Base-by-base conservation (phyloP, 1,284 basidiomycete species). In the Fomes fomentarius region DNA sequence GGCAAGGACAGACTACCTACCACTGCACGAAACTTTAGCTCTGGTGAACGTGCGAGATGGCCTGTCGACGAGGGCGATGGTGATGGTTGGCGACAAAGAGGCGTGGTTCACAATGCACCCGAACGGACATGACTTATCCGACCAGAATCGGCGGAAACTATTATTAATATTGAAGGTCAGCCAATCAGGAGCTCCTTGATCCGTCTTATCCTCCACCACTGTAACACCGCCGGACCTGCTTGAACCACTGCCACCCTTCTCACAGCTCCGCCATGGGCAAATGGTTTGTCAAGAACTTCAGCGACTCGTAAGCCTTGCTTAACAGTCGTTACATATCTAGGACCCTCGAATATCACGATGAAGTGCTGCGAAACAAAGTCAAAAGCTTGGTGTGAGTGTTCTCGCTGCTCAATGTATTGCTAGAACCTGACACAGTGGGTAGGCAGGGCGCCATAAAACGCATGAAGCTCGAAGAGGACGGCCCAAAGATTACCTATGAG, bases 391-490 rank as follows among this genome's bases (percentile, higher is more conserved):
- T 89, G 88, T 91, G 80, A 66, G 85, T 73, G 41, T 22, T 6
- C 17, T 3, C 17, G 21, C 31, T 17, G 50, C n/a, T 28, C 7
- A 17, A 30, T 24, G 17, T 38, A n/a, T n/a, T n/a, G n/a, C 56
- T 31, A 24, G 51, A 21, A 35, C 7, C 25, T 57, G 15, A 50
- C 41, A n/a, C 31, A 33, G 11, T 38, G 15, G 40, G 51, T 62
- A 90, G 87, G 63, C 79, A 79, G 59, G 86, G 86, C 43, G 80
- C 87, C 42, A 82, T 89, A 54, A 81, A 82, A 62, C 76, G 87
- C 50, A 75, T 80, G 38, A 78, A 74, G 52, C 74, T 85, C 30
- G 86, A 88, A 63, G 81, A 82, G 54, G 70, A 69, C 19, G 82
- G 85, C 54, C 77, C 82, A 1, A 68, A 72, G 19, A 87, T 89